phyloP scores from a whole-genome alignment of 1,139 yeast genomes.

The Kodamaea arcana region DNA sequence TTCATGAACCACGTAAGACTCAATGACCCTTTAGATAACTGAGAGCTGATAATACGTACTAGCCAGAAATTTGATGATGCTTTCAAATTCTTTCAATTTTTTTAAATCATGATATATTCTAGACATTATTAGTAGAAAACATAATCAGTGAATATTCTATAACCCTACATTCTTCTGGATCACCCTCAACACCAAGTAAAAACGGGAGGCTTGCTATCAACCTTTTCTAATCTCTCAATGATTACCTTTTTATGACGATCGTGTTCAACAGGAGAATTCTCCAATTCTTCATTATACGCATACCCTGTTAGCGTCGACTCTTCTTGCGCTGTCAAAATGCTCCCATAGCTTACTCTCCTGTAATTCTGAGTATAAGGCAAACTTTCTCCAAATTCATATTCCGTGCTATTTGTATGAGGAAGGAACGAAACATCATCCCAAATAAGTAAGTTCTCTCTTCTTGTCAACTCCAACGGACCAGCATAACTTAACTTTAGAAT shows the following conservation, averaged over 20 bases:
- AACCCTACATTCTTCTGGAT: too few species aligned
- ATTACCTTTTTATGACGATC: conserved; percentile 42
- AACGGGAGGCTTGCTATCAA: conserved; percentile 55
- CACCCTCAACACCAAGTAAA: conserved; percentile 79
- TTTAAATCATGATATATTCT: too few species aligned
- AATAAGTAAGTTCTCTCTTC: conserved; percentile 54
- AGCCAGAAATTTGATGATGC: too few species aligned
- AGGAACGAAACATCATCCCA: conserved; percentile 62
- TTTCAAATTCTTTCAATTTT: too few species aligned
- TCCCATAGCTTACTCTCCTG: conserved; percentile 2
- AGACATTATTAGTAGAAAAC: too few species aligned
- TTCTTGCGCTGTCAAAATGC: conserved; percentile 2
- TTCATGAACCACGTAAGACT: too few species aligned
- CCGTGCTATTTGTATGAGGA: conserved; percentile 26
- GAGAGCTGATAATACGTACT: too few species aligned
- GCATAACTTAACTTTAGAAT: conserved; percentile 53
- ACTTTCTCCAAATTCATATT: conserved; percentile 15
- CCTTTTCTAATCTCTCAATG: conserved; percentile 60
- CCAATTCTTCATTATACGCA: conserved; percentile 13
- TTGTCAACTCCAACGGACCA: conserved; percentile 66
- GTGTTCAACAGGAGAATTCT: background rate
- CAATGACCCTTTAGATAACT: conserved; percentile 3
- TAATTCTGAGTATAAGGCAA: conserved; percentile 1
- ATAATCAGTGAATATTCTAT: too few species aligned
- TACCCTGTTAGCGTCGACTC: conserved; percentile 9